Conservation (phyloP, 1,284 basidiomycete species). For the Melampsora americana region DNA sequence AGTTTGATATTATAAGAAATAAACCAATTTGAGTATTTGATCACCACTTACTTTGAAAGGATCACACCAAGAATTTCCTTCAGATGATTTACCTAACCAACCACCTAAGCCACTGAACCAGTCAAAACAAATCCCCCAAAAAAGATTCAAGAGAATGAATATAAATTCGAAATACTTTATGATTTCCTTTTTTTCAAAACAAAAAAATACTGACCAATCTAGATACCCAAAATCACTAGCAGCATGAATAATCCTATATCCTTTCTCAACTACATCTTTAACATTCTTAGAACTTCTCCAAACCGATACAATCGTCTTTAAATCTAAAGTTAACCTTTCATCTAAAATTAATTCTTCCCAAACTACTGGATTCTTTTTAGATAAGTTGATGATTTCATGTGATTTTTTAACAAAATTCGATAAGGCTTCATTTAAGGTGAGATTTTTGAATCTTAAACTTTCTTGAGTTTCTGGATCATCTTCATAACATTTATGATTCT, state of each 20-base stretch:
- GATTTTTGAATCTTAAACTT: conserved; percentile 59
- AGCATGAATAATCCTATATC: conserved; percentile 66
- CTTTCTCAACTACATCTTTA: conserved; percentile 62
- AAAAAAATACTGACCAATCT: neutral
- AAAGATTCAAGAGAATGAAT: too few relatives aligned
- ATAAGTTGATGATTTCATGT: conserved; percentile 58
- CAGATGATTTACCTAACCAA: conserved; percentile 67
- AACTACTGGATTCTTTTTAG: conserved; percentile 64
- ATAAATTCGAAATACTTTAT: neutral
- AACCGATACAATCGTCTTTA: conserved; percentile 64
- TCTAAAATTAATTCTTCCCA: conserved; percentile 74
- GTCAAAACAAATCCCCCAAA: too few relatives aligned
- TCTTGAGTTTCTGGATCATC: conserved; percentile 63
- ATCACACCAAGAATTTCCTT: conserved; percentile 65
- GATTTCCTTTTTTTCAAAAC: conserved; percentile 57
- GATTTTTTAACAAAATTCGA: conserved; percentile 63
- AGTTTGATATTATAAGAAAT: too few relatives aligned
- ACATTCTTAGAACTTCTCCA: conserved; percentile 70
- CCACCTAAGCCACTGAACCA: conserved; percentile 72
- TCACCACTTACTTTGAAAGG: conserved; percentile 61
- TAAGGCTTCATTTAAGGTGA: conserved; percentile 66
- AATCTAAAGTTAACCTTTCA: conserved; percentile 63
- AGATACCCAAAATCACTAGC: conserved; percentile 47
- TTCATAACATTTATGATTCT: conserved; percentile 48
- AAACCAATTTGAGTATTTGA: neutral